Base-by-base conservation (phyloP, 2,329 filamentous ascomycete species). In the Colletotrichum ledebouriae region DNA sequence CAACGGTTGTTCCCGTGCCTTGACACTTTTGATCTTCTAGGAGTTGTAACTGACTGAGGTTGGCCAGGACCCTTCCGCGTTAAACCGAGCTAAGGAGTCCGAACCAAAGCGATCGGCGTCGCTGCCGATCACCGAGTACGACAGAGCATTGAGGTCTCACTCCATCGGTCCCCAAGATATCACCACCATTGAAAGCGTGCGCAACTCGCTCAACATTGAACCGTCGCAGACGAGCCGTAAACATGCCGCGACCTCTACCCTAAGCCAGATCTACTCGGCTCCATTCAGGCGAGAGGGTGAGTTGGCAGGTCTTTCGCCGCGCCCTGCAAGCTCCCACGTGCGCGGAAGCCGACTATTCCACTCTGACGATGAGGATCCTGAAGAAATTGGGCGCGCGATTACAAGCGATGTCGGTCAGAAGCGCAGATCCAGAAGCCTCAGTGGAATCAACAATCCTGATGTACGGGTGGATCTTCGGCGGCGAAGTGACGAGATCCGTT, bases 401-500 rank as follows among this genome's bases (percentile, higher is more conserved):
- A 89, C 87, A 2, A 87, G 85, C 69, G 86, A 89, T 65, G 81
- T 78, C 25, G 81, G 78, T 4, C 75, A 82, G 33, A 84, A 86
- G 52, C 83, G 89, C 49, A 84, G 88, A 52, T 90, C 88, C 2
- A 82, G 87, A 56, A 90, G 88, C 71, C 75, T 90, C 11, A 88
- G 87, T 0, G 20, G 67, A 22, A 56, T 70, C 15, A 68, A 62
- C 17, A 67, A 62, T n/a, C 39, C 41, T 12, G 66, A 58, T 10
- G 22, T 34, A n/a, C 52, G 69, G 11, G 22, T 66, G 4, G 66
- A 67, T 42, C 44, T 67, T 4, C 83, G 87, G 49, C 83, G 87
- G 41, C 84, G 88, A 34, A 90, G 87, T 73, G 87, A 89, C 63
- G 89, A 91, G 75, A 89, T 90, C 44, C 84, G 86, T 12, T 88